These are phyloP conservation scores for Neonectria magnoliae DNA, from an alignment of 2,329 filamentous ascomycete genomes.

Conservation along the genomic window DNA sequence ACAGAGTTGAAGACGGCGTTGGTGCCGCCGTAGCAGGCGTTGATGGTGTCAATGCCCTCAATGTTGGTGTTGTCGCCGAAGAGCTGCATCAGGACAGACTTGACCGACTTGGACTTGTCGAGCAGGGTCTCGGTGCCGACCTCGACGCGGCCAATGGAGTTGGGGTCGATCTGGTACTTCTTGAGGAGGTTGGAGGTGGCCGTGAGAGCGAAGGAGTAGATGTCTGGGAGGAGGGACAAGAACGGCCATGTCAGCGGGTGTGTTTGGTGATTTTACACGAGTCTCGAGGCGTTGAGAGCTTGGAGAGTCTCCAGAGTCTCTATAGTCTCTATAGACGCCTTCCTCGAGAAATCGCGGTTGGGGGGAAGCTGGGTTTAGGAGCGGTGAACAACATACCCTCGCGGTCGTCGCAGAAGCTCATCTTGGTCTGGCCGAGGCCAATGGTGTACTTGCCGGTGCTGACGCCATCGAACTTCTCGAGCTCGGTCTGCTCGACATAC, in stretches of 20 bases:
- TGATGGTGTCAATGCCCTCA: constrained; percentile 84
- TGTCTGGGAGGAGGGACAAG: constrained; percentile 66
- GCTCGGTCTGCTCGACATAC: constrained; percentile 86
- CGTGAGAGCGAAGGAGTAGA: constrained; percentile 87
- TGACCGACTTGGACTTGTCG: constrained; percentile 92
- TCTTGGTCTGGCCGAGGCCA: constrained; percentile 89
- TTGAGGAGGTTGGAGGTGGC: constrained; percentile 79
- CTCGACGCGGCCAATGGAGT: constrained; percentile 82
- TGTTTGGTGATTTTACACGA: constrained; percentile 5
- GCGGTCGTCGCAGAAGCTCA: constrained; percentile 91
- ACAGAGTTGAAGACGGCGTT: constrained; percentile 85
- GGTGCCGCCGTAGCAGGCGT: constrained; percentile 88
- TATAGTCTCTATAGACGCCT: neutral
- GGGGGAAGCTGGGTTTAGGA: constrained; percentile 17
- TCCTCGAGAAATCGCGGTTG: neutral
- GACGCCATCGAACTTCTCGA: constrained; percentile 89
- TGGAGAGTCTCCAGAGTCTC: neutral
- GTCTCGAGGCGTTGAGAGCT: constrained; percentile 1
- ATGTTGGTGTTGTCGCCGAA: constrained; percentile 86
- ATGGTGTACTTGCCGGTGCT: constrained; percentile 88
- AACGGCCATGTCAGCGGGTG: constrained; percentile 27
- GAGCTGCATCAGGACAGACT: constrained; percentile 88
- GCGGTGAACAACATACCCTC: constrained; percentile 67
- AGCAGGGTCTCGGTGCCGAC: constrained; percentile 87
- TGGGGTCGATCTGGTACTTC: constrained; percentile 85